Conservation (phyloP, 2,329 filamentous ascomycete genomes). For the Malbranchea zuffiana region DNA sequence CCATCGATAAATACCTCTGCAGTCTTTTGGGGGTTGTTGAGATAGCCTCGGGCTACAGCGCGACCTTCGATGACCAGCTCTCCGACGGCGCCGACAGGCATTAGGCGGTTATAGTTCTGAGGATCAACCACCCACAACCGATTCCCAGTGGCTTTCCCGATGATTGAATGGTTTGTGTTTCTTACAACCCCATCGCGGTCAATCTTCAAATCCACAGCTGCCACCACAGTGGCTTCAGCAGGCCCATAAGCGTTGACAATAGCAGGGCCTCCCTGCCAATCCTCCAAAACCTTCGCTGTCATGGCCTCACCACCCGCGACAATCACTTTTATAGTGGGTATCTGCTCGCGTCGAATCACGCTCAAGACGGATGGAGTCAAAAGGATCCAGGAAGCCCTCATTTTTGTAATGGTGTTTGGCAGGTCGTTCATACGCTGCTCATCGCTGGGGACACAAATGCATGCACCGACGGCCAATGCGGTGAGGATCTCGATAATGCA, state of each 20-base stretch:
- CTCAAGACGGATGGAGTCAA: constrained; percentile 51
- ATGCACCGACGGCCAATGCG: constrained; percentile 46
- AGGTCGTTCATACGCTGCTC: constrained; percentile 43
- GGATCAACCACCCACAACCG: constrained; percentile 33
- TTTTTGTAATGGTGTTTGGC: constrained; percentile 39
- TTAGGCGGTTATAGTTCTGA: constrained; percentile 26
- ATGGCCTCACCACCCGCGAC: constrained; percentile 38
- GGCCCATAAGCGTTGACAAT: constrained; percentile 38
- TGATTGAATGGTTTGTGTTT: constrained; percentile 21
- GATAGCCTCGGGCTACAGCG: constrained; percentile 47
- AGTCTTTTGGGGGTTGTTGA: constrained; percentile 46
- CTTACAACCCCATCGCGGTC: constrained; percentile 19
- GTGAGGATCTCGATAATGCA: constrained; percentile 46
- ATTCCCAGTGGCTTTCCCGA: constrained; percentile 27
- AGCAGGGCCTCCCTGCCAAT: constrained; percentile 33
- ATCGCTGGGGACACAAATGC: constrained; percentile 47
- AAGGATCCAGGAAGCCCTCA: constrained; percentile 44
- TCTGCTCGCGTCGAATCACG: constrained; percentile 33
- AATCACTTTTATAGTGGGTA: constrained; percentile 37
- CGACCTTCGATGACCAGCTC: constrained; percentile 26
- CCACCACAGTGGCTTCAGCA: constrained; percentile 32
- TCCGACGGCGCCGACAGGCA: constrained; percentile 42
- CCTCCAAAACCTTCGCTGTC: constrained; percentile 32
- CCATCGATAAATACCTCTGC: constrained; percentile 44
- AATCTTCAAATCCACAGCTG: constrained; percentile 20